Percentiles rank a stretch among this genome's conserved stretches.
phyloP scores from a whole-genome alignment of 164 flowering plant genomes.

The grape (Vitis vinifera) region DNA sequence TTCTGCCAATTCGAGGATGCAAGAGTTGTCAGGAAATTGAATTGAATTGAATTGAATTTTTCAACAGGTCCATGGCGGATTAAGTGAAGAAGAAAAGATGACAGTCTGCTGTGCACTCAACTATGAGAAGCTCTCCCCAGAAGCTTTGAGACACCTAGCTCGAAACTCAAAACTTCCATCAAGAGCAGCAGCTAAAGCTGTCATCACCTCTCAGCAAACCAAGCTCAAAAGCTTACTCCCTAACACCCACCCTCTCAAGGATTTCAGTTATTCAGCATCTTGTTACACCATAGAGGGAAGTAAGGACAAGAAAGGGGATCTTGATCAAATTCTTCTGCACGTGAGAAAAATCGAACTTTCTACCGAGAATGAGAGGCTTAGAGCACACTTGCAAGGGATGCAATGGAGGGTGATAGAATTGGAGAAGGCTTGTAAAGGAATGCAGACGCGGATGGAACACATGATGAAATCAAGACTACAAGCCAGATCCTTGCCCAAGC shows the following conservation, averaged over 20 bases:
- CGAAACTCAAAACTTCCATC: slow-evolving; percentile 53
- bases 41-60: background rate
- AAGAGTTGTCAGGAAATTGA: too few species aligned
- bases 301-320: slow-evolving; percentile 13
- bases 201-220: slow-evolving; percentile 31
- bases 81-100: slow-evolving; percentile 51
- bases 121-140: slow-evolving; percentile 56
- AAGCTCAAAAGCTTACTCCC: slow-evolving; percentile 38
- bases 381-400: slow-evolving; percentile 55
- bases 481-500: slow-evolving; percentile 49
- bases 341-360: slow-evolving; percentile 30
- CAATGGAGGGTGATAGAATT: slow-evolving; percentile 54
- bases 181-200: slow-evolving; percentile 31
- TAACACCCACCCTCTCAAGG: slow-evolving; percentile 19
- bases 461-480: slow-evolving; percentile 29
- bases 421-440: slow-evolving; percentile 50
- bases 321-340: slow-evolving; percentile 34
- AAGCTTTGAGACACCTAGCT: slow-evolving; percentile 40
- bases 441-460: slow-evolving; percentile 50
- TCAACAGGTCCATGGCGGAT: slow-evolving; percentile 56
- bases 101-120: slow-evolving; percentile 47
- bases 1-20: too few species aligned
- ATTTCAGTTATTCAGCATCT: slow-evolving; percentile 10
- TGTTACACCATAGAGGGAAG: slow-evolving; percentile 9
- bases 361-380: slow-evolving; percentile 42